Conservation (phyloP, 768 basidiomycete species). For the Auriscalpium vulgare region DNA sequence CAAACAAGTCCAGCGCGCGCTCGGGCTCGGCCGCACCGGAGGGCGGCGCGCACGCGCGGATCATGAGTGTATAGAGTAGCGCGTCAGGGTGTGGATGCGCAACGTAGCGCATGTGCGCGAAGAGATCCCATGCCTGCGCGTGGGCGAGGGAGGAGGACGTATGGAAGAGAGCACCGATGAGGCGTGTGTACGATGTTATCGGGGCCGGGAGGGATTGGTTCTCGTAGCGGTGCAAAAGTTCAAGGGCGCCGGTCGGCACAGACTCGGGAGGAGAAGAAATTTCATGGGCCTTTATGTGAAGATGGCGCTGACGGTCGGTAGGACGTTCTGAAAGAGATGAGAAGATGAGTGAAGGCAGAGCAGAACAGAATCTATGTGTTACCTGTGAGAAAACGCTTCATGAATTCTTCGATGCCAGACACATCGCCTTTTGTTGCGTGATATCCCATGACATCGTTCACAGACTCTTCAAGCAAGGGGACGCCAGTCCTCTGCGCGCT, state of each 20-base stretch:
- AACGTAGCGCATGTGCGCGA: conserved; percentile 92
- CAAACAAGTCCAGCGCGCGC: conserved; percentile 87
- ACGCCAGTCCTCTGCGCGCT: conserved; percentile 1
- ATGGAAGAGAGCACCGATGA: conserved; percentile 53
- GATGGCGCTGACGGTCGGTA: conserved; percentile 53
- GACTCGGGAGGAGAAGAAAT: conserved; percentile 35
- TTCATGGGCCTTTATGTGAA: conserved; percentile 66
- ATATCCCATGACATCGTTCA: conserved; percentile 7
- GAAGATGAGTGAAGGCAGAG: conserved; percentile 2
- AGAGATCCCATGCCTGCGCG: conserved; percentile 90
- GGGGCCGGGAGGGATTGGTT: conserved; percentile 51
- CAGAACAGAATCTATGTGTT: conserved; percentile 7
- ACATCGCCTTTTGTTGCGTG: conserved; percentile 8
- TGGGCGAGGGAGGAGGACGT: conserved; percentile 37
- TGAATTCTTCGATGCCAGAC: conserved; percentile 34
- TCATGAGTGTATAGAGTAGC: conserved; percentile 76
- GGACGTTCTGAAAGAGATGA: conserved; percentile 22
- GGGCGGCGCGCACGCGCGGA: conserved; percentile 69
- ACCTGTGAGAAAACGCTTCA: conserved; percentile 36
- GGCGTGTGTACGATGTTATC: conserved; percentile 63
- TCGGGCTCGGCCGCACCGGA: conserved; percentile 68
- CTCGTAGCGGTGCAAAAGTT: conserved; percentile 69
- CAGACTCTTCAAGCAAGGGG: conserved; percentile 24
- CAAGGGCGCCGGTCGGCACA: conserved; percentile 57
- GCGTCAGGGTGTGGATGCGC: conserved; percentile 78